A percentile compares a stretch with the other conserved stretches of the same genome.
These are phyloP conservation scores for Malus orientalis DNA, from an alignment of 306 rosid species.

Conservation along the genomic window DNA sequence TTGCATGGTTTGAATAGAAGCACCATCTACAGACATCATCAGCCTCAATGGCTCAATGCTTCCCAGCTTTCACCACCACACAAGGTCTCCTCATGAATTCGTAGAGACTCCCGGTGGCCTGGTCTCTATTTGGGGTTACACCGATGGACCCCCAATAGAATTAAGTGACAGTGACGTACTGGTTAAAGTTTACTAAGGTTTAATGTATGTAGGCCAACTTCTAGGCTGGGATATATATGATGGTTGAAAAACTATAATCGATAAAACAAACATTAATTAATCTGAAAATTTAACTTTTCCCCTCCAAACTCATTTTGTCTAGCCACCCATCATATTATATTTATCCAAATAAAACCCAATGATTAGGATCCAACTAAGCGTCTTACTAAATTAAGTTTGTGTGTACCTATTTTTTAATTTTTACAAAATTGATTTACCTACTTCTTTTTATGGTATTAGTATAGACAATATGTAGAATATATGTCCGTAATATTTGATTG, in stretches of 20 bases:
- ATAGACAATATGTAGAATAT: too few species aligned
- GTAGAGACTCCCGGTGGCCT: not conserved
- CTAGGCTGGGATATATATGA: not conserved
- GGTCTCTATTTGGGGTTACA: not conserved
- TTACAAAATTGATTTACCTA: too few species aligned
- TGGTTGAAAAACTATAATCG: not conserved
- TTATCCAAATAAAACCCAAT: too few species aligned
- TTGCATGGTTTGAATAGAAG: constrained; percentile 29
- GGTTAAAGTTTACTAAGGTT: not conserved
- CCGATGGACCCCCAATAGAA: not conserved
- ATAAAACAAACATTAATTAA: not conserved
- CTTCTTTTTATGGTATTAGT: too few species aligned
- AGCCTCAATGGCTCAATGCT: constrained; percentile 8
- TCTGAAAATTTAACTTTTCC: too few species aligned
- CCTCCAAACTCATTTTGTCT: too few species aligned
- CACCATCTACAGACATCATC: constrained; percentile 11
- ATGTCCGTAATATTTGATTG: too few species aligned
- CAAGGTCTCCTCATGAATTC: not conserved
- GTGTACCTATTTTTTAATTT: too few species aligned
- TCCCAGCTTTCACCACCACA: constrained; percentile 16
- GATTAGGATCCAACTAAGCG: too few species aligned
- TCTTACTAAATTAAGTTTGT: too few species aligned
- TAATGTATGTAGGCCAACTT: not conserved
- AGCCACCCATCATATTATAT: too few species aligned
- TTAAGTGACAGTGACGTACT: not conserved